Conservation (phyloP, 2,329 filamentous ascomycete species). For the Scytalidium lignicola region DNA sequence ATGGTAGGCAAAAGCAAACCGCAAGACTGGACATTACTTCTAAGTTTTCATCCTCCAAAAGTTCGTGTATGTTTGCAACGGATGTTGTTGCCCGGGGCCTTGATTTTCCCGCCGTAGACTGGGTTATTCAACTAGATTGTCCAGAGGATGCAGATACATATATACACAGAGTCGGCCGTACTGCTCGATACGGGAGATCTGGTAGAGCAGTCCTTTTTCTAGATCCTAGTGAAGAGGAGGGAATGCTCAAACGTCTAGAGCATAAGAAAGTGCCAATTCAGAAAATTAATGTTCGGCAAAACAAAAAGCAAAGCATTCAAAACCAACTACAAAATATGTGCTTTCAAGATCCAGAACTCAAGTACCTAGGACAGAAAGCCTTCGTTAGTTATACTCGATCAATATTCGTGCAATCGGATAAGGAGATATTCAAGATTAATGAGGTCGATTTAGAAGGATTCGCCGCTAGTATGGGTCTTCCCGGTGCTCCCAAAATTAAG, state of each 20-base stretch:
- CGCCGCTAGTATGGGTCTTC: constrained; percentile 78
- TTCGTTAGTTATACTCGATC: constrained; percentile 88
- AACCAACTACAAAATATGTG: constrained; percentile 89
- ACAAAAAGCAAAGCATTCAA: constrained; percentile 83
- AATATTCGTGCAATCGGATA: constrained; percentile 83
- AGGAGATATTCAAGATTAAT: constrained; percentile 82
- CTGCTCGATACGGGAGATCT: constrained; percentile 85
- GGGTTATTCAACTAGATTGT: constrained; percentile 97
- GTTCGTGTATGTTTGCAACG: constrained; percentile 88
- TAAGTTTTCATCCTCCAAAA: constrained; percentile 74
- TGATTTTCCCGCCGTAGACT: constrained; percentile 95
- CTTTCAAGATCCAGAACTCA: constrained; percentile 89
- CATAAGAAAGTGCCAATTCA: constrained; percentile 87
- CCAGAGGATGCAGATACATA: constrained; percentile 97
- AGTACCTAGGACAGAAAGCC: constrained; percentile 93
- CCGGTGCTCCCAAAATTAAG: constrained; percentile 87
- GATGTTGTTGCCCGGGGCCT: constrained; percentile 92
- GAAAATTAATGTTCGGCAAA: constrained; percentile 78
- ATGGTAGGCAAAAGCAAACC: constrained; percentile 88
- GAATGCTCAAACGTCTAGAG: constrained; percentile 81
- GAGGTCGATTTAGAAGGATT: constrained; percentile 81
- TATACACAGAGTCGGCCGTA: constrained; percentile 91
- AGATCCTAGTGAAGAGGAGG: constrained; percentile 84
- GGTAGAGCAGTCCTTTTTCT: constrained; percentile 87
- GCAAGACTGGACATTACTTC: constrained; percentile 83